Base-by-base conservation (phyloP, 345 rosid species). In the Syzygium oleosum region DNA sequence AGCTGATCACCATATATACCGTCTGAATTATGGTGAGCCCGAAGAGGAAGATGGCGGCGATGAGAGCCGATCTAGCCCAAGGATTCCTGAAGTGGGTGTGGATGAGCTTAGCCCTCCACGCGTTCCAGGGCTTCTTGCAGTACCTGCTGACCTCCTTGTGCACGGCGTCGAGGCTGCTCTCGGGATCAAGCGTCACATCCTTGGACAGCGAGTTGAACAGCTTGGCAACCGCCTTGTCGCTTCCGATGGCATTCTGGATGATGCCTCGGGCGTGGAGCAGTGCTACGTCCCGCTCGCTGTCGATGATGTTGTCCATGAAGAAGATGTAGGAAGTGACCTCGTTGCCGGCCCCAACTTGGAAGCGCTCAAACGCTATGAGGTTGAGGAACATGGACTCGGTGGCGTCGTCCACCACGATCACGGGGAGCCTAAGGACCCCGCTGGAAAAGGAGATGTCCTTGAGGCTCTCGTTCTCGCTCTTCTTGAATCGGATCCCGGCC, bases 231-330 rank as follows among this genome's bases (percentile, higher is more conserved):
- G 90, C 94, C 87, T 91, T 91, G 90, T 91, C 92, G 63, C 94
- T 92, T 56, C 94, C 96, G 5, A 91, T 43, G 1, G 91, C 93
- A 41, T 90, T 93, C 86, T 90, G 91, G 55, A 94, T 89, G 77
- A 94, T 92, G 86, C 96, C 93, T 27, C 17, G 85, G 2, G 90
- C 88, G 86, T 92, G 89, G 27, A 94, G 87, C 46, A 94, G 85
- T 6, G 91, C 92, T 1, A 94, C 93, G 41, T 94, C 96, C 68
- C 88, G 85, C 77, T 88, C 91, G 11, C 6, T 92, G 87, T 91
- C 93, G 8, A 94, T 92, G 85, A 93, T 88, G 52, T 61, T 92
- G 85, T 93, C 92, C 96, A 94, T 93, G 88, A 91, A 92, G 87
- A 89, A 88, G 29, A 94, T 85, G 51, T 89, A 91, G 51, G 92